Base-by-base conservation (phyloP, 2,329 filamentous ascomycete species). In the Fusarium neocosmosporiellum region DNA sequence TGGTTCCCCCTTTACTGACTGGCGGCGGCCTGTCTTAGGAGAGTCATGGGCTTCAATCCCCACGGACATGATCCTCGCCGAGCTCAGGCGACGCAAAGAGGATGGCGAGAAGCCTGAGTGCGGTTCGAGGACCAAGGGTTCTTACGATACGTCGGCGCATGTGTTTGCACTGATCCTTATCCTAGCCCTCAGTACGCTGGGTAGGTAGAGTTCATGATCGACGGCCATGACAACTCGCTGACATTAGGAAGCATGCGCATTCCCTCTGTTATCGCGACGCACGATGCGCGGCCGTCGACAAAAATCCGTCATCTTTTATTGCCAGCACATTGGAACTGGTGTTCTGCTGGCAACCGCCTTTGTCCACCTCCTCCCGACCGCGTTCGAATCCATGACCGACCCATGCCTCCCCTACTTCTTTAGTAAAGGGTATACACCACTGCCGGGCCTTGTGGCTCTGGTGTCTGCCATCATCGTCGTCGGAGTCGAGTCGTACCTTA, bases 331-430 rank as follows among this genome's bases (percentile, higher is more conserved):
- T 73, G 93, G 94, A 78, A 96, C 94, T 1, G 94, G 94, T 67
- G 94, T 96, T 22, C 85, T 96, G n/a, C 92, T 96, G 70, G 93
- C 94, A 13, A 96, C 94, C 1, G 93, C 94, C 63, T 96, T 96
- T 78, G 93, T 96, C 29, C 93, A 96, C 83, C 86, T 93, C 14
- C 87, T 92, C 5, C 91, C 90, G 62, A 93, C 89, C 29, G 91
- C 92, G 1, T 93, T 93, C 76, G 81, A 86, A 66, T 91, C 90
- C 43, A 84, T 93, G 22, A 92, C 88, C 72, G 89, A 93, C 70
- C 91, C 91, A 48, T 93, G 92, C 76, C 89, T 97, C 0, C 93
- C 94, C 10, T 85, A 88, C 65, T 92, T 95, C 79, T 97, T 95
- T 88, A 96, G 89, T 80, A 79, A 92, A 71, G 88, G 89, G n/a